Percentiles rank a stretch among this genome's conserved stretches.
phyloP scores from a whole-genome alignment of 148 eudicot genomes.

The Talinum fruticosum region DNA sequence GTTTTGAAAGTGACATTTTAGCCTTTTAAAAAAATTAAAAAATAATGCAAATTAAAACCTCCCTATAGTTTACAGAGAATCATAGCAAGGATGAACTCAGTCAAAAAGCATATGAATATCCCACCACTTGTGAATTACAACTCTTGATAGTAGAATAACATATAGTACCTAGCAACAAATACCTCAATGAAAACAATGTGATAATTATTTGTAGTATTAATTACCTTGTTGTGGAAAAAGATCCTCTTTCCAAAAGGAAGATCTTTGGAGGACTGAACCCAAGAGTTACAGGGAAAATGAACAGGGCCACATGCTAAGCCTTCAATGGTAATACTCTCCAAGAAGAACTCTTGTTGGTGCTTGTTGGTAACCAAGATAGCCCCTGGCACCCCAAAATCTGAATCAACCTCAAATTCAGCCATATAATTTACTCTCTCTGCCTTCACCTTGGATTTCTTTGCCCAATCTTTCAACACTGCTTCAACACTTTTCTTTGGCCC shows the following conservation, averaged over 20 bases:
- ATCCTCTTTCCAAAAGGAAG: slow-evolving; percentile 54
- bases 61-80: too few species aligned
- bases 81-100: slow-evolving; percentile 13
- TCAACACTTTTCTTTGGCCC: slow-evolving; percentile 64
- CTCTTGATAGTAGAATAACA: not conserved
- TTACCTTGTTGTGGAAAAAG: slow-evolving; percentile 88
- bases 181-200: not conserved
- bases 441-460: slow-evolving; percentile 74
- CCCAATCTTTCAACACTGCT: slow-evolving; percentile 79
- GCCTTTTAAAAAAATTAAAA: too few species aligned
- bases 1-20: not conserved
- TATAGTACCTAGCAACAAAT: not conserved
- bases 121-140: not conserved
- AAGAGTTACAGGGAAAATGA: slow-evolving; percentile 90
- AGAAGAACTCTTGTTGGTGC: slow-evolving; percentile 77
- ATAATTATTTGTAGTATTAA: not conserved
- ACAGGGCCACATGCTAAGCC: slow-evolving; percentile 87
- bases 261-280: slow-evolving; percentile 79
- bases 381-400: slow-evolving; percentile 78
- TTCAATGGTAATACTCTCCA: slow-evolving; percentile 78
- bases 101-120: slow-evolving; percentile 7
- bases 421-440: slow-evolving; percentile 78
- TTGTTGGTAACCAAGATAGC: slow-evolving; percentile 75
- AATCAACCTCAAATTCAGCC: slow-evolving; percentile 73
- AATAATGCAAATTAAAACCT: too few species aligned